Evolutionary conservation across 2,329 filamentous ascomycete genomes (phyloP).

Genomic region (Alternaria sp.): DNA sequence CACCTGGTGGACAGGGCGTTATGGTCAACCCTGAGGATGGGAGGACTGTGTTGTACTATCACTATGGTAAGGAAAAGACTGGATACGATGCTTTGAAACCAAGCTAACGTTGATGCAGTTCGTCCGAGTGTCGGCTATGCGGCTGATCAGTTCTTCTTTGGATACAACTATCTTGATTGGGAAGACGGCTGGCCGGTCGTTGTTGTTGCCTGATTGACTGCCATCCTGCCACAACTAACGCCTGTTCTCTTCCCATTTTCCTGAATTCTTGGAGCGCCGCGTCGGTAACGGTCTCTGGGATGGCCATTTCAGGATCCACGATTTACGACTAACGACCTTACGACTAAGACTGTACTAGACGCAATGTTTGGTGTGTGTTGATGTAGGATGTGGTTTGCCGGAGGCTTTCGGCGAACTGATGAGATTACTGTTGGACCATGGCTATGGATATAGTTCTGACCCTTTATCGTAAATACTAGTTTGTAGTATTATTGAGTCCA

Average conservation of each 20-base stretch:
- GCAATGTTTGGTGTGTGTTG: neutral
- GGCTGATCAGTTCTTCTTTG: conserved; percentile 35
- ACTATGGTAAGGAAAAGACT: conserved; percentile 30
- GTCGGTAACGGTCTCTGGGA: neutral
- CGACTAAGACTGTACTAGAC: neutral
- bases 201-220: conserved; percentile 5
- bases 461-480: neutral
- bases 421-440: neutral
- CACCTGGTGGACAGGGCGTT: conserved; percentile 42
- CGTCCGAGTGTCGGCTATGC: conserved; percentile 31
- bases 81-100: neutral
- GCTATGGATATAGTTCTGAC: neutral
- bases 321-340: neutral
- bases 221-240: neutral
- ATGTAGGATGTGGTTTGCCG: neutral
- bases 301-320: neutral
- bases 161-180: conserved; percentile 42
- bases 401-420: neutral
- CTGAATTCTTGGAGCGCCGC: neutral
- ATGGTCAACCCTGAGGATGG: conserved; percentile 21
- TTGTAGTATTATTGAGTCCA: neutral
- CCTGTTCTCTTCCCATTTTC: neutral
- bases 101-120: conserved; percentile 21
- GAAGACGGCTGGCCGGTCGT: conserved; percentile 37
- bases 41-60: conserved; percentile 39